These are phyloP conservation scores for Kondoa subrosea DNA, from an alignment of 768 basidiomycete genomes.

Conservation along the genomic window DNA sequence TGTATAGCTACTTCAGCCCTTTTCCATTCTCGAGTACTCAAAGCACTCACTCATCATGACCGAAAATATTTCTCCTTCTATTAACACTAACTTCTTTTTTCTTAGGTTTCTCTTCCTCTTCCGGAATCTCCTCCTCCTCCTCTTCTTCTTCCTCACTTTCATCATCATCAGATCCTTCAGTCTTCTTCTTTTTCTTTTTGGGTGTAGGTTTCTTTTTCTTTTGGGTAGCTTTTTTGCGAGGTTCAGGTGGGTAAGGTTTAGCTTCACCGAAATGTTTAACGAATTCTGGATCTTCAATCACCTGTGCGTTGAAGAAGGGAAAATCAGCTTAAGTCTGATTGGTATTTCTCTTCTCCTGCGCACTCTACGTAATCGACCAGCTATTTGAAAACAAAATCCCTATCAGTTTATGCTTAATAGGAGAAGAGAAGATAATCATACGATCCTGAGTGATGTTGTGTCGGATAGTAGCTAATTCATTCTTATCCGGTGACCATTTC, in stretches of 20 bases:
- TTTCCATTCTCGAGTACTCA: background rate
- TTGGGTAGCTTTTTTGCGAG: background rate
- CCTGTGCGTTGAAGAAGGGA: no score
- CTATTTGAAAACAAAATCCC: slow-evolving; percentile 42
- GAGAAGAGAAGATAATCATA: slow-evolving; percentile 34
- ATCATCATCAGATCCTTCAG: background rate
- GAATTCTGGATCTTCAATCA: slow-evolving; percentile 55
- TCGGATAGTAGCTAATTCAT: slow-evolving; percentile 63
- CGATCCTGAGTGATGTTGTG: slow-evolving; percentile 28
- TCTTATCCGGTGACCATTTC: slow-evolving; percentile 38
- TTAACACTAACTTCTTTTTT: slow-evolving; percentile 37
- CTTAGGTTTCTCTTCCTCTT: slow-evolving; percentile 8
- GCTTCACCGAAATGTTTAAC: slow-evolving; percentile 48
- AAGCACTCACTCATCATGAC: slow-evolving; percentile 44
- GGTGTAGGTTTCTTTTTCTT: slow-evolving; percentile 38
- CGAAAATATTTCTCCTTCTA: slow-evolving; percentile 59
- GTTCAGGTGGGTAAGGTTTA: background rate
- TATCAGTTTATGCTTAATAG: slow-evolving; percentile 57
- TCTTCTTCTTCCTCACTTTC: slow-evolving; percentile 1
- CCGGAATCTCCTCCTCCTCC: slow-evolving; percentile 3
- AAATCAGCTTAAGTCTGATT: no score
- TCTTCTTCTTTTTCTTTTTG: slow-evolving; percentile 27
- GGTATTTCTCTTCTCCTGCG: background rate
- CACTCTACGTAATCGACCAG: background rate
- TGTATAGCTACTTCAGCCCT: background rate